Evolutionary conservation across 2,329 filamentous ascomycete genomes (phyloP), one percentile per base, ranked within the genome.

Genomic region (Aspergillus pseudoviridinutans): DNA sequence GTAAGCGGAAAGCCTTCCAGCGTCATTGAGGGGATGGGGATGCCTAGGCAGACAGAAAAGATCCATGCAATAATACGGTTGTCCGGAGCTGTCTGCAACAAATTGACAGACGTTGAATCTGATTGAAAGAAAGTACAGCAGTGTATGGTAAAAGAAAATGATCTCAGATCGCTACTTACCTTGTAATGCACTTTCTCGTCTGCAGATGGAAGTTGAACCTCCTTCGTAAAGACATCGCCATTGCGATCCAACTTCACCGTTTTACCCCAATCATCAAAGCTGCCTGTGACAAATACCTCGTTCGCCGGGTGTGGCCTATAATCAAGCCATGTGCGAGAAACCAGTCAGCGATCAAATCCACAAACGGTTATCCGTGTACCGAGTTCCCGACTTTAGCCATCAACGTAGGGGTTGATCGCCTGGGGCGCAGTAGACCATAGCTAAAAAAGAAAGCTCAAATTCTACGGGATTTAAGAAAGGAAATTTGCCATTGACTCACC

Each of bases 221-320:
- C 85, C 81, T 96, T 96, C 76, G 89, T 82, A 76, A 95, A 96
- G 62, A 75, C 74, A 51, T 86, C 80, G 71, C 84, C 89, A 44
- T 86, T 82, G 78, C 91, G 91, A 50, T 92, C 87, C 57, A 99
- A 84, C 79, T 89, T 85, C 74, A 93, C 85, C 56, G 86, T 91
- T 82, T 94, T 93, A 65, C 84, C 83, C 94, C 94, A 99, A 79
- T 91, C 84, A 78, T 97, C 93, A 73, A 97, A 97, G 62, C 90
- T 93, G 73, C 94, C 94, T 44, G 93, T 97, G 67, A 97, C 94
- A 76, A 89, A 93, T 74, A 97, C 93, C 73, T 95, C 89, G 66
- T 87, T 83, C 72, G 90, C 92, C 67, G 86, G 81, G 74, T 94
- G 87, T 72, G 88, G 86, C 93, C 93, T 97, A 77, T 66, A 35